A percentile compares a stretch with the other conserved stretches of the same genome.
phyloP scores from a whole-genome alignment of 2,329 filamentous ascomycete species.

The Talaromyces rugulosus region DNA sequence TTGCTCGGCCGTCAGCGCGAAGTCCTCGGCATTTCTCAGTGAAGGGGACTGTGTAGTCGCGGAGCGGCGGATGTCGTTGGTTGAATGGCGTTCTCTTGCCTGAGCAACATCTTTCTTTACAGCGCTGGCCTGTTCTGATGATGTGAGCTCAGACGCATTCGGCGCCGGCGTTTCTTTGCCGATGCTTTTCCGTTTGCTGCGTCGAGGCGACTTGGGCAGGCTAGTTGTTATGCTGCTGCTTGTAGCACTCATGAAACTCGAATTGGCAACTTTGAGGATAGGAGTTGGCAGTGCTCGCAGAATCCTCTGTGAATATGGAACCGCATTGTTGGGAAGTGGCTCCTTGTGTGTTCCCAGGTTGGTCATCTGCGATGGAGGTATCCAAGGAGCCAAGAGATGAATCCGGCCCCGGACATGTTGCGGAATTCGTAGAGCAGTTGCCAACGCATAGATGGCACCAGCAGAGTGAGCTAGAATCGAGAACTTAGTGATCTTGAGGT shows the following conservation, averaged over 20 bases:
- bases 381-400: conserved; percentile 85
- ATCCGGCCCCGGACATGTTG: conserved; percentile 93
- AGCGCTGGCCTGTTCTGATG: neutral
- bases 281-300: conserved; percentile 85
- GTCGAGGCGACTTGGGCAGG: conserved; percentile 61
- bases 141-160: conserved; percentile 44
- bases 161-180: conserved; percentile 34
- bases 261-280: conserved; percentile 89
- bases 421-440: conserved; percentile 90
- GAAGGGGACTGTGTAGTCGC: neutral
- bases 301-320: conserved; percentile 88
- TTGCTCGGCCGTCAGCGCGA: conserved; percentile 18
- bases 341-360: conserved; percentile 70
- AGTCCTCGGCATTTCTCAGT: conserved; percentile 1
- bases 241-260: conserved; percentile 88
- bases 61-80: neutral
- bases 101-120: neutral
- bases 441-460: conserved; percentile 94
- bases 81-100: neutral
- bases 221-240: conserved; percentile 80
- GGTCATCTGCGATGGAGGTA: conserved; percentile 89
- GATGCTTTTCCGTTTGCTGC: conserved; percentile 54
- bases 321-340: conserved; percentile 73
- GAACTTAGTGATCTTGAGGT: conserved; percentile 89
- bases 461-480: conserved; percentile 94